Evolutionary conservation across 352 stramenopile species (phyloP).

Genomic region (Phytopythium boreale): DNA sequence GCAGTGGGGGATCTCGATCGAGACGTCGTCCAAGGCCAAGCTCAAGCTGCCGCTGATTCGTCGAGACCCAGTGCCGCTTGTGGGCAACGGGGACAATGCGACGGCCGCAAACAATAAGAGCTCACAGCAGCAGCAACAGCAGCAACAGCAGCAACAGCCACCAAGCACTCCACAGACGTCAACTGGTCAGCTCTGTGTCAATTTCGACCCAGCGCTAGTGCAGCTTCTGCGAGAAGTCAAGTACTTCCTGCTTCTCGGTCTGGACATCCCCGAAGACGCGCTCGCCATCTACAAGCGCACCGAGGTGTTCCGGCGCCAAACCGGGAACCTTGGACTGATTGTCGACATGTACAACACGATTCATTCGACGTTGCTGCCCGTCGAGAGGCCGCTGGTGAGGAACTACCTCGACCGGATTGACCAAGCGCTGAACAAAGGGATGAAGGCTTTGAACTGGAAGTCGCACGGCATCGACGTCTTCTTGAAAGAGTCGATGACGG

Average conservation of each 20-base stretch:
- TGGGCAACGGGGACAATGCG: neutral
- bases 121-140: slow-evolving; percentile 5
- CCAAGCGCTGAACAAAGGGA: slow-evolving; percentile 83
- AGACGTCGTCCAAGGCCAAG: slow-evolving; percentile 79
- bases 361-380: slow-evolving; percentile 79
- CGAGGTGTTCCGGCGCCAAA: slow-evolving; percentile 91
- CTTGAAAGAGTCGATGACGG: slow-evolving; percentile 84
- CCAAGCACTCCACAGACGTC: slow-evolving; percentile 7
- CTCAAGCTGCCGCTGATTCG: slow-evolving; percentile 86
- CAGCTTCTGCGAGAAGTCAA: slow-evolving; percentile 92
- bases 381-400: slow-evolving; percentile 89
- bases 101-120: slow-evolving; percentile 7
- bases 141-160: slow-evolving; percentile 9
- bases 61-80: slow-evolving; percentile 26
- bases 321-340: slow-evolving; percentile 90
- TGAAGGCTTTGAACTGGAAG: slow-evolving; percentile 92
- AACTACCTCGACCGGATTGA: slow-evolving; percentile 90
- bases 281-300: slow-evolving; percentile 90
- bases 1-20: slow-evolving; percentile 76
- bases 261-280: slow-evolving; percentile 88
- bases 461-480: slow-evolving; percentile 92
- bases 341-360: slow-evolving; percentile 94
- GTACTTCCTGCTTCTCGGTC: slow-evolving; percentile 89
- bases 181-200: slow-evolving; percentile 64
- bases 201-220: slow-evolving; percentile 90